Percentiles rank a stretch among this genome's conserved stretches.
Conservation (phyloP, 2,329 filamentous ascomycete species). For the Arthrobotrys pseudoclavata region DNA sequence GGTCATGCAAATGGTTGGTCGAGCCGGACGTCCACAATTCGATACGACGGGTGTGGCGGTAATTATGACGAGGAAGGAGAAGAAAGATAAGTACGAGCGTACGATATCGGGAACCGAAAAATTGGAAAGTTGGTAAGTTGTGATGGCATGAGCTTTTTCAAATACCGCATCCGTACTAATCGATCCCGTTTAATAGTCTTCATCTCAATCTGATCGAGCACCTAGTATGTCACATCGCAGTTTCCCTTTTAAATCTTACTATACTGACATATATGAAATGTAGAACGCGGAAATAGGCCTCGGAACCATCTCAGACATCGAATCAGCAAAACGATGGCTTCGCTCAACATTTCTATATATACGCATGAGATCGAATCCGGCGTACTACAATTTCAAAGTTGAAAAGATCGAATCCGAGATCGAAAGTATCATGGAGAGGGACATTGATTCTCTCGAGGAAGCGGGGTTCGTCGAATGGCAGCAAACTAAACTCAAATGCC, state of each 20-base stretch:
- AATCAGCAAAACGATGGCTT: slow-evolving; percentile 80
- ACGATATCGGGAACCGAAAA: slow-evolving; percentile 80
- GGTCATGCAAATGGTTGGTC: slow-evolving; percentile 90
- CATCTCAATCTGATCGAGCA: slow-evolving; percentile 86
- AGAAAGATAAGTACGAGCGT: slow-evolving; percentile 76
- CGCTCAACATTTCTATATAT: slow-evolving; percentile 82
- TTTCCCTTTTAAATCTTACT: neutral
- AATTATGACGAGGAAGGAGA: slow-evolving; percentile 80
- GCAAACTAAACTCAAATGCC: slow-evolving; percentile 72
- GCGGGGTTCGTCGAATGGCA: slow-evolving; percentile 70
- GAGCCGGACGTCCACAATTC: slow-evolving; percentile 86
- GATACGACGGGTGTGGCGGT: slow-evolving; percentile 81
- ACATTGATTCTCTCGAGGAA: slow-evolving; percentile 76
- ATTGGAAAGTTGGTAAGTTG: slow-evolving; percentile 76
- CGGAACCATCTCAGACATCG: slow-evolving; percentile 76
- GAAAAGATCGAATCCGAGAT: slow-evolving; percentile 75
- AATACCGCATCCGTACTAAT: neutral
- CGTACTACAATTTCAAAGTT: slow-evolving; percentile 76
- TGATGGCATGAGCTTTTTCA: neutral
- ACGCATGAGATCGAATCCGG: slow-evolving; percentile 78
- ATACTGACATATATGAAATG: slow-evolving; percentile 8
- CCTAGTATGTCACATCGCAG: slow-evolving; percentile 66
- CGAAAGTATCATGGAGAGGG: slow-evolving; percentile 78
- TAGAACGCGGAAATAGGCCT: slow-evolving; percentile 83
- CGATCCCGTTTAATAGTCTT: slow-evolving; percentile 68